A percentile compares a stretch with the other conserved stretches of the same genome.
Conservation (phyloP, 2,329 filamentous ascomycete genomes). For the Pestalotiopsis sp. region DNA sequence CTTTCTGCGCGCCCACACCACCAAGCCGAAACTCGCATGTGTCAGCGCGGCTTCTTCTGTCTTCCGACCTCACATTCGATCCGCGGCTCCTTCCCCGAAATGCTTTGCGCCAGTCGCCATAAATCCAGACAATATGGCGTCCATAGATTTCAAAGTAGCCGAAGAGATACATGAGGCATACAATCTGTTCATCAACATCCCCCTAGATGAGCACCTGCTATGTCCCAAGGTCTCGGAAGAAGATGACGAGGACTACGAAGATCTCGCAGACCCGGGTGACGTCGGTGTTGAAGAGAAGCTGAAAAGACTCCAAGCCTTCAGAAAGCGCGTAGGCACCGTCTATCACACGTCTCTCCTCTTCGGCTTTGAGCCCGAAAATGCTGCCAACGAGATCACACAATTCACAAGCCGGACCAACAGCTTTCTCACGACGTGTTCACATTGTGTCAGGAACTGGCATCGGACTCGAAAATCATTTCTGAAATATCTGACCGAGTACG, state of each 20-base stretch:
- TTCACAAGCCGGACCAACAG: conserved; percentile 61
- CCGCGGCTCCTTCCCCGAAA: not conserved
- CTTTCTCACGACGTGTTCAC: conserved; percentile 66
- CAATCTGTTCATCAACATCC: conserved; percentile 32
- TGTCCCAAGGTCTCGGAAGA: conserved; percentile 68
- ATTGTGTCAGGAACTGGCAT: conserved; percentile 77
- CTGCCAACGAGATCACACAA: conserved; percentile 60
- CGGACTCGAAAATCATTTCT: conserved; percentile 66
- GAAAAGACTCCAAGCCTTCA: conserved; percentile 56
- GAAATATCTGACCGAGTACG: conserved; percentile 63
- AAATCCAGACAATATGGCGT: conserved; percentile 10
- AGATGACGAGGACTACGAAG: conserved; percentile 67
- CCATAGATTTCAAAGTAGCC: conserved; percentile 10
- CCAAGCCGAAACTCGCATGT: not conserved
- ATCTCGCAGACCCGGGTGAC: conserved; percentile 48
- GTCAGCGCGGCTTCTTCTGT: not conserved
- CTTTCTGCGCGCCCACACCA: not conserved
- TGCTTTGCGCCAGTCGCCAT: not conserved
- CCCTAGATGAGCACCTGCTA: conserved; percentile 63
- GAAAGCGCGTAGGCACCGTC: conserved; percentile 61
- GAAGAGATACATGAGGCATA: conserved; percentile 12
- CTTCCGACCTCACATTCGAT: not conserved
- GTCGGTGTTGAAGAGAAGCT: conserved; percentile 55
- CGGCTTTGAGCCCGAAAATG: conserved; percentile 65
- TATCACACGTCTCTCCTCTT: conserved; percentile 72